Evolutionary conservation across 2,329 filamentous ascomycete genomes (phyloP).

Genomic region (Fusarium heterosporum): DNA sequence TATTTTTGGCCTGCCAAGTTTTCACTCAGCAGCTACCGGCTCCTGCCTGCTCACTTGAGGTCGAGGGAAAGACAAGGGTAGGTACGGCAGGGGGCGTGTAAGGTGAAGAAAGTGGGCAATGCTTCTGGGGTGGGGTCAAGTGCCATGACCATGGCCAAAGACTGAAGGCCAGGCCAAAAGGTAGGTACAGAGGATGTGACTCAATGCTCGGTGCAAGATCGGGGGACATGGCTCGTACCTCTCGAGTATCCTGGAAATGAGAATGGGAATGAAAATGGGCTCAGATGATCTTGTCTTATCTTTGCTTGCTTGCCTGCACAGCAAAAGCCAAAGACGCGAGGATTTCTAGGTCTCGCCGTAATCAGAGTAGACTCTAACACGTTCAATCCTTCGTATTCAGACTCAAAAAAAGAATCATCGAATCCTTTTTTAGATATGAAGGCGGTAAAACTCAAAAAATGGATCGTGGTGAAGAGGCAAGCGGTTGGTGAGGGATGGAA

Average conservation of each 20-base stretch:
- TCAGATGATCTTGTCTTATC: conserved; percentile 7
- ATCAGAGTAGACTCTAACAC: conserved; percentile 12
- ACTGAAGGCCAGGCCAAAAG: conserved; percentile 11
- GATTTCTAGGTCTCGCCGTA: conserved; percentile 3
- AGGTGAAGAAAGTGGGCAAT: conserved; percentile 20
- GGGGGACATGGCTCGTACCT: conserved; percentile 33
- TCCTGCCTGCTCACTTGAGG: conserved; percentile 12
- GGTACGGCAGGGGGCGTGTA: conserved; percentile 32
- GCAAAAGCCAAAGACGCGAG: conserved; percentile 19
- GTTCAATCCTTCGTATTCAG: conserved; percentile 15
- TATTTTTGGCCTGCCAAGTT: conserved; percentile 41
- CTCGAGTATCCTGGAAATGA: conserved; percentile 26
- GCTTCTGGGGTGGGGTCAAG: conserved; percentile 39
- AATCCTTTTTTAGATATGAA: conserved; percentile 18
- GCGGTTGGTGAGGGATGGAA: conserved; percentile 27
- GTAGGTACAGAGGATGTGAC: conserved; percentile 33
- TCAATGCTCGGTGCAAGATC: conserved; percentile 26
- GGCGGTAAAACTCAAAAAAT: conserved; percentile 20
- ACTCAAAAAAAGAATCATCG: conserved; percentile 19
- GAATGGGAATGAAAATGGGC: conserved; percentile 7
- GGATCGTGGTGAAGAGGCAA: conserved; percentile 2
- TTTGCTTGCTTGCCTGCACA: conserved; percentile 8
- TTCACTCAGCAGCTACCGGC: conserved; percentile 26
- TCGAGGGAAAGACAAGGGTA: conserved; percentile 7
- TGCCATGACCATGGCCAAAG: conserved; percentile 20